Base-by-base conservation (phyloP, 306 rosid species). In the Vachellia pachyceras region DNA sequence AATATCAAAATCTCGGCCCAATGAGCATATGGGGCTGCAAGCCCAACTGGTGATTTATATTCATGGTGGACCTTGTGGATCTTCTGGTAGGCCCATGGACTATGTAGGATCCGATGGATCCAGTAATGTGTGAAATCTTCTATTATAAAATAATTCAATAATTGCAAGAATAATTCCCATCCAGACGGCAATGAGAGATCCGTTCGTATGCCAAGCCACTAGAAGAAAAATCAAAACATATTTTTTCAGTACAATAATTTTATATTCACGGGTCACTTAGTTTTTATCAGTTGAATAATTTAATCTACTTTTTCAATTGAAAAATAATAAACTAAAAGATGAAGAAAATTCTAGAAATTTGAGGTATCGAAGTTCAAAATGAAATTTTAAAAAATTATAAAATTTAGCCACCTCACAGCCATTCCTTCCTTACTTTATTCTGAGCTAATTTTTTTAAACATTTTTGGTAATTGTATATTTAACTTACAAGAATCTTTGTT, bases 1-100 rank as follows among this genome's bases (percentile, higher is more conserved):
- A 88, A 85, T 15, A 90, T 85, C 86, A 90, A 80, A 79, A 90
- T 29, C 89, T 90, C 92, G 0, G 92, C 92, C 94, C 94, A 90
- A 58, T 90, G 90, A 0, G 94, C 94, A 71, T 90, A 87, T 2
- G 92, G 92, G 22, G 94, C 94, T 0, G 92, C 86, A 73, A 72
- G 87, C 6, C 88, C 92, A 9, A 85, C 75, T 4, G 94, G 94
- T 50, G 94, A 87, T 40, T 84, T 83, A 84, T 88, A 90, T 46
- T 90, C 92, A 33, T 88, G 94, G 69, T 90, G 94, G 23, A 88
- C 87, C 37, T 72, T 44, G 60, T 90, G 94, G 75, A 90, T 90
- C 42, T 86, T 88, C 60, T 87, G 84, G 64, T 90, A 90, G 18
- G 89, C 92, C 90, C 90, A 90, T 69, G 85, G 84, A 69, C 81